A percentile compares a stretch with the other conserved stretches of the same genome.
phyloP scores from a whole-genome alignment of 176 grass and related monocot species.

The Oryza punctata region DNA sequence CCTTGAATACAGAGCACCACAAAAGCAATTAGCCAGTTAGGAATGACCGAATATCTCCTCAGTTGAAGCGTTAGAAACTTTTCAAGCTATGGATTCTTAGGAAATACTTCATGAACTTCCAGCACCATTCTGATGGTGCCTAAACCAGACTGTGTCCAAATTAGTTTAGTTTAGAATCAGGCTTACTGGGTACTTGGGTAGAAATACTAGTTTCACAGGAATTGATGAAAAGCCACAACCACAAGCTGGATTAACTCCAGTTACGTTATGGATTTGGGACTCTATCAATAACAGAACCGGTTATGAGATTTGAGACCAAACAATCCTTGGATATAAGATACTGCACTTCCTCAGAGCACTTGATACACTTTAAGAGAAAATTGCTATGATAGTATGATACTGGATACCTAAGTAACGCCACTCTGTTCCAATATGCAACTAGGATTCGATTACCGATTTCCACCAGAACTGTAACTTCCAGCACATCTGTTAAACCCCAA shows the following conservation, averaged over 20 bases:
- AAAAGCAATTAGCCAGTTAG: not conserved
- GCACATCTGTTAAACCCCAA: slow-evolving; percentile 11
- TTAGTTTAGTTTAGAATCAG: not conserved
- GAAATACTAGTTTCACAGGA: too few relatives aligned
- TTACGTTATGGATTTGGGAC: not conserved
- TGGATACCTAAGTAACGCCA: not conserved
- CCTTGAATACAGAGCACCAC: not conserved
- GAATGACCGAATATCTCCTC: not conserved
- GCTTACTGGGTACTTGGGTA: not conserved
- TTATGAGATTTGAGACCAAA: not conserved
- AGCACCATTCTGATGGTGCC: not conserved
- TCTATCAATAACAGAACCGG: slow-evolving; percentile 1
- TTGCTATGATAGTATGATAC: not conserved
- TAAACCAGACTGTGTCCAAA: not conserved
- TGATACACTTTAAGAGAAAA: not conserved
- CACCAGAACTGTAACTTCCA: not conserved
- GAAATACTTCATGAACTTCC: not conserved
- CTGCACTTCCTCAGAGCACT: not conserved
- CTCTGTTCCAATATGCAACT: not conserved
- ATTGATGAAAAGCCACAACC: too few relatives aligned
- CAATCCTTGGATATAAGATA: not conserved
- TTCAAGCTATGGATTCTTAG: not conserved
- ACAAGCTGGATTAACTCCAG: not conserved
- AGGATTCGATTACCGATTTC: not conserved
- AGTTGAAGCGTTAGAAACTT: not conserved